phyloP scores from a whole-genome alignment of 2,329 filamentous ascomycete species.

The Lecanoromycetidae sp. region DNA sequence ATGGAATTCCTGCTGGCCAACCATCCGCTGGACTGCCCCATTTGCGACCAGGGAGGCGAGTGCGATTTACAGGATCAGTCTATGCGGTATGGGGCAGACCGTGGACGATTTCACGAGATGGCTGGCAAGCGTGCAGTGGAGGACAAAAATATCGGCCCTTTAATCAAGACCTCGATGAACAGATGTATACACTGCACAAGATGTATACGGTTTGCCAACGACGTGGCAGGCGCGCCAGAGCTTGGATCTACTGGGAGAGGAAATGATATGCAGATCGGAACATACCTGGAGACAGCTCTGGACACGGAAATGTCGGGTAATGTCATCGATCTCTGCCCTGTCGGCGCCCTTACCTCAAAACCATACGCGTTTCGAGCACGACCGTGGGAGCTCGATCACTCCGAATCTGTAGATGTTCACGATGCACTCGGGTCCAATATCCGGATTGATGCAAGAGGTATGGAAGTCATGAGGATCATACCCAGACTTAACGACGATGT shows the following conservation, averaged over 20 bases:
- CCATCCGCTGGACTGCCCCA: slow-evolving; percentile 88
- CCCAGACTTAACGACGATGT: slow-evolving; percentile 93
- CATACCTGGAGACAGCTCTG: slow-evolving; percentile 87
- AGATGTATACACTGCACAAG: slow-evolving; percentile 98
- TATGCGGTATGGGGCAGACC: slow-evolving; percentile 93
- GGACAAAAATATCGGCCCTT: slow-evolving; percentile 96
- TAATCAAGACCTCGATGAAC: slow-evolving; percentile 99
- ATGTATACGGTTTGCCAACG: slow-evolving; percentile 95
- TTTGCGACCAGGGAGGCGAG: slow-evolving; percentile 98
- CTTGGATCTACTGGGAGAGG: slow-evolving; percentile 88
- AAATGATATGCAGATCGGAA: slow-evolving; percentile 96
- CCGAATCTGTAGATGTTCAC: slow-evolving; percentile 88
- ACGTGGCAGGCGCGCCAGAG: slow-evolving; percentile 89
- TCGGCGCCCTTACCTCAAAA: slow-evolving; percentile 91
- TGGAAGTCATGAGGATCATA: slow-evolving; percentile 91
- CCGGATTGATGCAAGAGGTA: slow-evolving; percentile 78
- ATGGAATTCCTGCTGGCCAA: slow-evolving; percentile 98
- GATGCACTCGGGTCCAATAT: slow-evolving; percentile 92
- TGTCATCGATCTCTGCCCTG: slow-evolving; percentile 94
- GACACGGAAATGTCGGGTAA: slow-evolving; percentile 94
- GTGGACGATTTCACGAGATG: slow-evolving; percentile 92
- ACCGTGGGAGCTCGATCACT: slow-evolving; percentile 94
- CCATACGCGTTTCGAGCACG: slow-evolving; percentile 94
- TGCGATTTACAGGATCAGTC: slow-evolving; percentile 99
- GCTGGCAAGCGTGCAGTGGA: slow-evolving; percentile 94